A percentile compares a stretch with the other conserved stretches of the same genome.
These are phyloP conservation scores for Aspergillus proliferans DNA, from an alignment of 2,329 filamentous ascomycete genomes.

Conservation along the genomic window DNA sequence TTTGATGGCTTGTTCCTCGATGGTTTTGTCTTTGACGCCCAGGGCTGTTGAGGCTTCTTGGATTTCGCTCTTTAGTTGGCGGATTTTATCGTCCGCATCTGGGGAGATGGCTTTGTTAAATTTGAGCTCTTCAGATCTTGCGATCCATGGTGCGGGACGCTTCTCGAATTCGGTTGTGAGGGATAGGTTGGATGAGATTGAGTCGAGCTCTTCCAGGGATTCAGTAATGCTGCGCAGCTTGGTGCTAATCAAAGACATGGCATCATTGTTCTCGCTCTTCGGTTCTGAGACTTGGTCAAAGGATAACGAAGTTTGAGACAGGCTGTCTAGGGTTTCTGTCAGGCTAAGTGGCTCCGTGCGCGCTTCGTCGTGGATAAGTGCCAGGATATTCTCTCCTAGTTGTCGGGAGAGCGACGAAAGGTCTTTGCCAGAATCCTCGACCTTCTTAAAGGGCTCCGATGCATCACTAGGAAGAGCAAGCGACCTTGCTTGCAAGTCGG, in stretches of 20 bases:
- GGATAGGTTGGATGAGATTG: conserved; percentile 63
- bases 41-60: conserved; percentile 68
- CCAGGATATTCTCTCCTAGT: conserved; percentile 61
- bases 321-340: conserved; percentile 58
- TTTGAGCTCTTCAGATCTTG: conserved; percentile 73
- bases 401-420: conserved; percentile 61
- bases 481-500: conserved; percentile 70
- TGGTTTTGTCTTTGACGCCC: conserved; percentile 68
- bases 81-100: conserved; percentile 79
- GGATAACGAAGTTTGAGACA: conserved; percentile 36
- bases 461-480: conserved; percentile 66
- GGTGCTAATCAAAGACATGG: conserved; percentile 62
- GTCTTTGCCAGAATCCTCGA: conserved; percentile 58
- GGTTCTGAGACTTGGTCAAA: conserved; percentile 20
- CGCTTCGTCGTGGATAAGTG: conserved; percentile 64
- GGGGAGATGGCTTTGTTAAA: conserved; percentile 73
- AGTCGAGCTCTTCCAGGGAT: conserved; percentile 64
- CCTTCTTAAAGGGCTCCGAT: conserved; percentile 62
- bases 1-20: conserved; percentile 81
- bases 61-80: conserved; percentile 71
- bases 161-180: conserved; percentile 75
- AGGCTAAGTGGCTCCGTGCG: conserved; percentile 62
- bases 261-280: conserved; percentile 41
- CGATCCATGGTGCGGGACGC: conserved; percentile 70
- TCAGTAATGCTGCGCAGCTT: conserved; percentile 60